Evolutionary conservation across 768 basidiomycete genomes (phyloP).

Genomic region (Boletus patriciae): DNA sequence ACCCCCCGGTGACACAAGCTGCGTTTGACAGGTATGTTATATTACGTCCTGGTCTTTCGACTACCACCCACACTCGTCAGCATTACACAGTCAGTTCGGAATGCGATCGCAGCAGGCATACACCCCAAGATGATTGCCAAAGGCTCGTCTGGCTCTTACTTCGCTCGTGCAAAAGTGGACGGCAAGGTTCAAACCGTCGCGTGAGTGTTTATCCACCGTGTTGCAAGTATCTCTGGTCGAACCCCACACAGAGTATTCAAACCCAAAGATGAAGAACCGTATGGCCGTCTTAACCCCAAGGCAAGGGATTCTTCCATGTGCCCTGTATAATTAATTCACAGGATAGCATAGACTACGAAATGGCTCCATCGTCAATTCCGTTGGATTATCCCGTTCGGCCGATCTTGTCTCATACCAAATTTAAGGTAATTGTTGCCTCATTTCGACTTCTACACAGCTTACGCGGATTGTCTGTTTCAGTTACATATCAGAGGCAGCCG

Average conservation of each 20-base stretch:
- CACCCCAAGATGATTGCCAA: constrained; percentile 91
- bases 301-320: constrained; percentile 32
- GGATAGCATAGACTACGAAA: constrained; percentile 67
- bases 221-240: constrained; percentile 4
- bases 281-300: constrained; percentile 86
- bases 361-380: constrained; percentile 87
- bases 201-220: constrained; percentile 42
- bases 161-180: constrained; percentile 80
- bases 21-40: constrained; percentile 66
- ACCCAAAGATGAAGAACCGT: constrained; percentile 89
- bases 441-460: neutral
- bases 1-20: constrained; percentile 68
- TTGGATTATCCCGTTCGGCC: constrained; percentile 89
- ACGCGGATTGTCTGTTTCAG: constrained; percentile 36
- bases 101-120: constrained; percentile 71
- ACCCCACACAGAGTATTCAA: constrained; percentile 70
- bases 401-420: constrained; percentile 87
- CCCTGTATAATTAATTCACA: neutral
- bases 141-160: constrained; percentile 89
- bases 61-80: constrained; percentile 36
- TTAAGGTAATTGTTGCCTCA: constrained; percentile 52
- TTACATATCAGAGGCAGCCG: constrained; percentile 88
- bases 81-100: constrained; percentile 61
- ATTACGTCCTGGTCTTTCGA: neutral
- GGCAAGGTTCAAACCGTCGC: constrained; percentile 77